Conservation (phyloP, 192 early-diverging fungal species). For the Gorgonomyces haynaldii region DNA sequence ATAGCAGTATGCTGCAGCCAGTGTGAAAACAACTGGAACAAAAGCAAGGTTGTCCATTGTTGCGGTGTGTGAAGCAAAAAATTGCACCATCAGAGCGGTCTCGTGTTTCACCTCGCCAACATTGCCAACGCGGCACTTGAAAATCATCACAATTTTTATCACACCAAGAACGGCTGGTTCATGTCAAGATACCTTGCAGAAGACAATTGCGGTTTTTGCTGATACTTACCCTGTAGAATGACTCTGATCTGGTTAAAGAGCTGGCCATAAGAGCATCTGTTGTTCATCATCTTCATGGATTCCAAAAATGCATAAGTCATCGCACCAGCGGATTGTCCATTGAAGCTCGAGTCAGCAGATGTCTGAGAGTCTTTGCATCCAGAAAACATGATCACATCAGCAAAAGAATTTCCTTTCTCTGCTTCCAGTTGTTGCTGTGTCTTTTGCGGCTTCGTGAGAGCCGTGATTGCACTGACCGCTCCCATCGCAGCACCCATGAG, state of each 20-base stretch:
- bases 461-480: conserved; percentile 7
- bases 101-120: no score
- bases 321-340: conserved; percentile 21
- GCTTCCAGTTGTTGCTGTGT: conserved; percentile 3
- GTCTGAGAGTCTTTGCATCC: conserved; percentile 61
- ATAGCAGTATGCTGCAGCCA: no score
- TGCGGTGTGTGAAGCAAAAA: no score
- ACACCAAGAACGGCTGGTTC: conserved; percentile 26
- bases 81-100: no score
- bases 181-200: conserved; percentile 19
- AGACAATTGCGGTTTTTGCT: conserved; percentile 23
- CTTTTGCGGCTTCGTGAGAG: conserved; percentile 7
- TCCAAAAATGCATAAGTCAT: conserved; percentile 33
- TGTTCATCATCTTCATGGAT: conserved; percentile 7
- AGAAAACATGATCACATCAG: conserved; percentile 59
- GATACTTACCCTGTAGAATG: conserved; percentile 12
- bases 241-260: conserved; percentile 18
- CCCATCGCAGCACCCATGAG: conserved; percentile 15
- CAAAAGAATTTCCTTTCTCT: conserved; percentile 17
- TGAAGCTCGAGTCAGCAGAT: conserved; percentile 37
- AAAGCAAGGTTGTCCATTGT: no score
- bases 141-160: no score
- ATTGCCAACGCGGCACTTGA: no score
- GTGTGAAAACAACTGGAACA: no score
- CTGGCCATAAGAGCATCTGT: conserved; percentile 20